Evolutionary conservation across 257 asterid species (phyloP), one percentile per base, ranked within the genome.

Genomic region (Apocynum venetum): DNA sequence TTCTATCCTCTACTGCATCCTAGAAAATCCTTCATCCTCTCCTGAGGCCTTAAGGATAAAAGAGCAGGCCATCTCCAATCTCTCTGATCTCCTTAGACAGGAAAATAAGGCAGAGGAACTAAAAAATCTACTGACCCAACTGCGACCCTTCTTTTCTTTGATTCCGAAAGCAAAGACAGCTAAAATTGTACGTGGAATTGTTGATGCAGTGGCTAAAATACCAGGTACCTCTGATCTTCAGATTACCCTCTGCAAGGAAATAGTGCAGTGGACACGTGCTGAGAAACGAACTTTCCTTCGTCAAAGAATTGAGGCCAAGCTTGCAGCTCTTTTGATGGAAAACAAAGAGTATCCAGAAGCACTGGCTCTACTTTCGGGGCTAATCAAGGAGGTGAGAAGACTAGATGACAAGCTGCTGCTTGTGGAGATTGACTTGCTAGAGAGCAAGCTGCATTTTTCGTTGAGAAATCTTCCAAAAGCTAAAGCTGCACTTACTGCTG

Each of bases 221-320:
- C 89, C 87, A 1, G 89, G 84, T 48, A 86, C 87, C 31, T 79
- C 86, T 77, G 84, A 77, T 66, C 84, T 86, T 69, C 89, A 83
- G 86, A 83, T 86, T 48, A 71, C 86, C 56, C 83, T 86, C 63
- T 86, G 87, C 84, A 83, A 80, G 73, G 89, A 86, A 65, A 86
- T 83, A 57, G 89, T 86, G 72, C 83, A 79, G 51, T 86, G 89
- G 89, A 82, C 85, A 20, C 89, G 84, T 70, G 78, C 74, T 1
- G 89, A 86, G 84, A 86, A 81, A 80, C 85, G 86, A 77, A 86
- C 87, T 57, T 83, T 83, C 66, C 89, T 86, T 72, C 89, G 89
- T 57, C 89, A 86, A 78, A 79, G 87, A n/a, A 84, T 83, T 67
- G 89, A 86, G 80, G 85, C 87, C 15, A 81, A 76, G 66, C 87